These are phyloP conservation scores for Nicotiana knightiana DNA, from an alignment of 257 asterid species.

Conservation along the genomic window DNA sequence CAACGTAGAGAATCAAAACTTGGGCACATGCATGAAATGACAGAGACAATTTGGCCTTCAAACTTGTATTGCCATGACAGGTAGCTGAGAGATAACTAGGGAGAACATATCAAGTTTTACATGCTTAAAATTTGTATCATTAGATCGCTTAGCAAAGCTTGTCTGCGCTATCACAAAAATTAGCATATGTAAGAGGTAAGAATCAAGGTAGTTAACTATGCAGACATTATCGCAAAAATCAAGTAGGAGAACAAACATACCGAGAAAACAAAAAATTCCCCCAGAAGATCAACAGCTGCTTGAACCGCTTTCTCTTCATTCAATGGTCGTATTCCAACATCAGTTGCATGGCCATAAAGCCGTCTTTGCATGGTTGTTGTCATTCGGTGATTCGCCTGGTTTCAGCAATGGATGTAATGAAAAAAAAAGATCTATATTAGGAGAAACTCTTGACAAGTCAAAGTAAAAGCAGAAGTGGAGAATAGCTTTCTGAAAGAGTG, in stretches of 20 bases:
- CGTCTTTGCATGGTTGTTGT: slow-evolving; percentile 94
- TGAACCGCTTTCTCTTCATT: slow-evolving; percentile 97
- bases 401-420: slow-evolving; percentile 12
- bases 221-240: slow-evolving; percentile 4
- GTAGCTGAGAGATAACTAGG: neutral
- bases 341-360: slow-evolving; percentile 87
- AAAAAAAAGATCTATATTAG: neutral
- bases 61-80: neutral
- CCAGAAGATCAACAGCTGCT: slow-evolving; percentile 87
- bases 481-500: neutral
- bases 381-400: slow-evolving; percentile 77
- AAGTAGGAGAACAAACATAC: slow-evolving; percentile 36
- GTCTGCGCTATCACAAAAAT: neutral
- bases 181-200: neutral
- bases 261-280: slow-evolving; percentile 78
- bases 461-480: neutral
- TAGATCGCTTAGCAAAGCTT: neutral
- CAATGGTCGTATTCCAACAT: slow-evolving; percentile 88
- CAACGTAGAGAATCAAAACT: neutral
- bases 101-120: neutral
- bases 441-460: neutral
- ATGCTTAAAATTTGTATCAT: neutral
- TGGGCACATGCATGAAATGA: neutral
- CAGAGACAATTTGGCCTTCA: neutral
- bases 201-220: neutral